Base-by-base conservation (phyloP, 108 stramenopile genomes). In the Discostella stelligeroides region DNA sequence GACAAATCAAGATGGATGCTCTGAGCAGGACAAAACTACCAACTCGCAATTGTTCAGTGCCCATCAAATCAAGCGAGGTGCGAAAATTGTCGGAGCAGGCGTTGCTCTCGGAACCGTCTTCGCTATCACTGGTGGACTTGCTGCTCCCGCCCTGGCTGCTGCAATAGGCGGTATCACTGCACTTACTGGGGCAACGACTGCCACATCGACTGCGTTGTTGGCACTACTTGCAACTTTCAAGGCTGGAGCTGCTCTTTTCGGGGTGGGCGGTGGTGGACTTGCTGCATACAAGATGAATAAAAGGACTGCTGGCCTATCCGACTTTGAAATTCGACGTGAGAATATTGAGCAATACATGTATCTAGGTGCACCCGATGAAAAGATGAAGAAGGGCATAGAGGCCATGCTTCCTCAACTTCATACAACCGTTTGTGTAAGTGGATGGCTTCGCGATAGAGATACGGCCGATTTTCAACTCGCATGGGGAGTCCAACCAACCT, bases 141-240 rank as follows among this genome's bases (percentile, higher is more conserved):
- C 89, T 15, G 89, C 89, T 7, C 88, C 88, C 25, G 88, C 73
- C n/a, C 73, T 88, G 24, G 87, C 85, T 2, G 85, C 85, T 30
- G 81, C 82, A 0, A 54, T 88, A 42, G 85, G 82, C 15, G 82
- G 75, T 7, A 17, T 87, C 30, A 84, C 81, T 45, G 64, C 83
- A 15, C 69, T 82, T 24, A 79, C 81, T 37, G 81, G 83, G 34
- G 75, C 79, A 40, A 60, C 73, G 20, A 84, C 84, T 41, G 87
- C 85, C 21, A 55, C 78, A 7, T 72, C 81, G 1, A 51, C 74
- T 20, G 82, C 82, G 5, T 17, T 82, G 15, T 37, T 83, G 40
- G 80, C 82, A 38, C 67, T 76, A 5, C 47, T 83, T 13, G 80
- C 84, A 40, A 79, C 80, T 15, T 82, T 83, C 50, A 70, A 78